Base-by-base conservation (phyloP, 2,329 filamentous ascomycete genomes). In the Zasmidium citrigriseum region DNA sequence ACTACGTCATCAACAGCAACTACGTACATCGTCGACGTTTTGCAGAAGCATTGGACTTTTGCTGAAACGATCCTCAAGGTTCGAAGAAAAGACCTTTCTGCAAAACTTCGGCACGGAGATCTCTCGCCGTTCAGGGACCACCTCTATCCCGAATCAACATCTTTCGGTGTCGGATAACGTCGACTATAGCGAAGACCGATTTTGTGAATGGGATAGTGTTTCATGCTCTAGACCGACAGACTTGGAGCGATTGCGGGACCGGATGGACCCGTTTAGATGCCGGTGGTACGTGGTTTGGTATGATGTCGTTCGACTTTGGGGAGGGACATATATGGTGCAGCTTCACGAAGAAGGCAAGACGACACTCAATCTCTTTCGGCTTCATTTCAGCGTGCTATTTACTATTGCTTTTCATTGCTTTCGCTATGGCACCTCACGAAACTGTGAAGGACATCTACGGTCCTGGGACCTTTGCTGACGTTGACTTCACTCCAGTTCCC, bases 391-490 rank as follows among this genome's bases (percentile, higher is more conserved):
- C n/a, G n/a, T n/a, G n/a, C n/a, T n/a, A 10, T 16, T 34, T 7
- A 9, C 24, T 23, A 4, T 24, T 34, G 9, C 16, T 22, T 10
- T 27, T 12, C n/a, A n/a, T n/a, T n/a, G n/a, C n/a, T n/a, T n/a
- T n/a, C n/a, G n/a, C n/a, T 22, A 61, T 61, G 59, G 25, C 55
- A 48, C 38, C 49, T n/a, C 61, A 59, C 49, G 52, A 59, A 38
- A 61, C 55, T 18, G 29, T 59, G 22, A 54, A 34, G 34, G 61
- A 58, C 54, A 49, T 64, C 22, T 79, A 78, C 58, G 76, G 77
- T 3, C 76, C 76, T 2, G 77, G 77, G 4, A 75, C 76, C 0
- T 76, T 69, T 50, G 72, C 72, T 20, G 77, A 78, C 65, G 71
- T 68, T 34, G 57, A 62, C 3, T 72, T 77, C 48, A 69, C 71